Conservation (phyloP, 495 filamentous ascomycete species). For the Elaphomyces granulatus region DNA sequence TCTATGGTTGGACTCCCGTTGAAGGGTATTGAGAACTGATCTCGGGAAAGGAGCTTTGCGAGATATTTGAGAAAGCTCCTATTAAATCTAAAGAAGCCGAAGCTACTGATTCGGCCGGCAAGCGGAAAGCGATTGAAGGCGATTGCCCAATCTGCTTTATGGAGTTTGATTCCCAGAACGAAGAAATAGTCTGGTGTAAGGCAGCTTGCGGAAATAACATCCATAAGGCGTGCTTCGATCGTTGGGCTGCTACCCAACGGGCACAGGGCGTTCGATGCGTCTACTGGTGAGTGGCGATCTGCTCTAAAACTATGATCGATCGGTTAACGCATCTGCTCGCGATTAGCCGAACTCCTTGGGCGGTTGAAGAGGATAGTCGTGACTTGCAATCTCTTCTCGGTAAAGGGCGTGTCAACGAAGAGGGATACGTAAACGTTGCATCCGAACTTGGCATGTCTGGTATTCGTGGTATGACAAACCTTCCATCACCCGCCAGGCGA, state of each 20-base stretch:
- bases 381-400: slow-evolving; percentile 30
- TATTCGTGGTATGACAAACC: too few relatives aligned
- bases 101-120: slow-evolving; percentile 17
- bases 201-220: slow-evolving; percentile 67
- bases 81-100: slow-evolving; percentile 13
- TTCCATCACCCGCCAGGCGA: too few relatives aligned
- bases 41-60: slow-evolving; percentile 5
- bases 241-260: slow-evolving; percentile 48
- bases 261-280: slow-evolving; percentile 47
- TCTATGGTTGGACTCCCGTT: too few relatives aligned
- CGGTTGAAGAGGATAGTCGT: slow-evolving; percentile 33
- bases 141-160: slow-evolving; percentile 73
- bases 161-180: slow-evolving; percentile 42
- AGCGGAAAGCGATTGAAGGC: slow-evolving; percentile 50
- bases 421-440: slow-evolving; percentile 57
- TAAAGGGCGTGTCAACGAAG: slow-evolving; percentile 24
- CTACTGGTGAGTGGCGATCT: slow-evolving; percentile 36
- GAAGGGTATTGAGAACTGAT: too few relatives aligned
- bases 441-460: slow-evolving; percentile 44
- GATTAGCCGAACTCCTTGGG: slow-evolving; percentile 45
- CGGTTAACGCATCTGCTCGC: too few relatives aligned
- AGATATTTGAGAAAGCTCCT: slow-evolving; percentile 25
- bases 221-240: slow-evolving; percentile 55
- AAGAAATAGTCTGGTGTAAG: slow-evolving; percentile 55
- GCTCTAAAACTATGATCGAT: too few relatives aligned